phyloP scores from a whole-genome alignment of 495 filamentous ascomycete species.

The Articulospora tetracladia region DNA sequence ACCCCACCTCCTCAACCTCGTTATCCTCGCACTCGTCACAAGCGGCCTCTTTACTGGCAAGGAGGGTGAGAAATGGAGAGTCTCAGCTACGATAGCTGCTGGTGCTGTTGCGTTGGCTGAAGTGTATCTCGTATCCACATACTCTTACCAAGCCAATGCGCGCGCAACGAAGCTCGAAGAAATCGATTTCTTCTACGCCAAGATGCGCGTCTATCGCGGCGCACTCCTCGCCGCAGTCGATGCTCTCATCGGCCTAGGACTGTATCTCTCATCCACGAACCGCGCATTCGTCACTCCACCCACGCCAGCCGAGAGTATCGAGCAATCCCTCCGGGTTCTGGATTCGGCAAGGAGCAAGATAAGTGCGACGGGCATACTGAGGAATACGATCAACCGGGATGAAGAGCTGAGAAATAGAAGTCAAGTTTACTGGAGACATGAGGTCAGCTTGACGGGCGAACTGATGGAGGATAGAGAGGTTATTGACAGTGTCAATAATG shows the following conservation, averaged over 20 bases:
- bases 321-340: constrained; percentile 35
- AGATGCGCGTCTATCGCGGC: constrained; percentile 53
- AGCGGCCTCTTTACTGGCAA: constrained; percentile 48
- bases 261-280: constrained; percentile 77
- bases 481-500: constrained; percentile 51
- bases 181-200: constrained; percentile 66
- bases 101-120: constrained; percentile 60
- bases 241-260: constrained; percentile 47
- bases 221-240: constrained; percentile 60
- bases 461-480: constrained; percentile 60
- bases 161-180: constrained; percentile 53
- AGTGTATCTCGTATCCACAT: constrained; percentile 51
- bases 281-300: constrained; percentile 48
- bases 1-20: constrained; percentile 75
- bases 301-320: constrained; percentile 43
- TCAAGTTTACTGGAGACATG: constrained; percentile 48
- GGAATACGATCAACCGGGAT: constrained; percentile 51
- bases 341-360: constrained; percentile 38
- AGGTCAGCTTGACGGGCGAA: constrained; percentile 49
- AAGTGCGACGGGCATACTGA: constrained; percentile 48
- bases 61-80: constrained; percentile 65
- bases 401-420: constrained; percentile 43
- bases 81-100: constrained; percentile 58
- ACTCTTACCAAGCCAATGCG: constrained; percentile 58
- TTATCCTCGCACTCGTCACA: constrained; percentile 64